Evolutionary conservation across 2,329 filamentous ascomycete species (phyloP).

Genomic region (Trichoderma aggressivum): DNA sequence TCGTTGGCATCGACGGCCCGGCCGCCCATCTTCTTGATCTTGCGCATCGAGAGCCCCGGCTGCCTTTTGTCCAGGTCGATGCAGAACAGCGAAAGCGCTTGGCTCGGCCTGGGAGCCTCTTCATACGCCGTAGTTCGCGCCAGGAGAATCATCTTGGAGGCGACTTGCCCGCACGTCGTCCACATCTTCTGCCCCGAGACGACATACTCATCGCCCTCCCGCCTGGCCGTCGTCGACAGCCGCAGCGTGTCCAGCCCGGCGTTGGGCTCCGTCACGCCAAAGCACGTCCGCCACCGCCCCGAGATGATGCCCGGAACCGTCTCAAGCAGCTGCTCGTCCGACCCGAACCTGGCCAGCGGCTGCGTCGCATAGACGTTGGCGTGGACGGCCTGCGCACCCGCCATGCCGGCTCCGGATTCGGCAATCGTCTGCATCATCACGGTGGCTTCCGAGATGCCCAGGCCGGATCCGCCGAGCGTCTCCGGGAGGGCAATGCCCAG

Average conservation of each 20-base stretch:
- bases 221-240: slow-evolving; percentile 60
- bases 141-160: slow-evolving; percentile 77
- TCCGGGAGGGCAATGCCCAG: slow-evolving; percentile 77
- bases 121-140: slow-evolving; percentile 71
- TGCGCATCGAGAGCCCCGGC: slow-evolving; percentile 62
- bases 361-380: slow-evolving; percentile 74
- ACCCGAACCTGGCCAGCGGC: slow-evolving; percentile 69
- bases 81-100: slow-evolving; percentile 76
- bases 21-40: slow-evolving; percentile 83
- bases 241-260: slow-evolving; percentile 75
- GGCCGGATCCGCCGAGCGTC: slow-evolving; percentile 66
- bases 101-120: slow-evolving; percentile 64
- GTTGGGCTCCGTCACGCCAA: slow-evolving; percentile 82
- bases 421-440: slow-evolving; percentile 86
- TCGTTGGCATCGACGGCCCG: slow-evolving; percentile 81
- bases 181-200: slow-evolving; percentile 82
- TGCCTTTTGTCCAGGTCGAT: slow-evolving; percentile 65
- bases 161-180: slow-evolving; percentile 83
- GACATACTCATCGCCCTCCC: slow-evolving; percentile 55
- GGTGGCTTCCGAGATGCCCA: slow-evolving; percentile 77
- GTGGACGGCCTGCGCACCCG: slow-evolving; percentile 61
- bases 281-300: slow-evolving; percentile 70
- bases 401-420: slow-evolving; percentile 77
- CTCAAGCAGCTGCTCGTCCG: slow-evolving; percentile 56
- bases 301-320: slow-evolving; percentile 69